phyloP scores from a whole-genome alignment of 306 rosid genomes.

The Carpinus fangiana region DNA sequence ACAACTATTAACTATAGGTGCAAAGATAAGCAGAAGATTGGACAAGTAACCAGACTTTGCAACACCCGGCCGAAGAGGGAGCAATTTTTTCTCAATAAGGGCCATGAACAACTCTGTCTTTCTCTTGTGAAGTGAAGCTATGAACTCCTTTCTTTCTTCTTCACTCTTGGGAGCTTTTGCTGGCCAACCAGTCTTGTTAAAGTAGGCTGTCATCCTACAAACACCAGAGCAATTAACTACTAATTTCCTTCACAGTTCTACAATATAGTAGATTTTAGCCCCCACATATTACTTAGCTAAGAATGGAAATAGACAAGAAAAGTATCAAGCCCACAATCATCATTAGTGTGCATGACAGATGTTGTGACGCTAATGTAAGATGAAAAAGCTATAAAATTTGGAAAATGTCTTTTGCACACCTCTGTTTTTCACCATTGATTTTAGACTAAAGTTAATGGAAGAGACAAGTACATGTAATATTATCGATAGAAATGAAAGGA shows the following conservation, averaged over 20 bases:
- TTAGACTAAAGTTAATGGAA: too few relatives aligned
- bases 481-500: background rate
- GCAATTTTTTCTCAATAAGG: slow-evolving; percentile 85
- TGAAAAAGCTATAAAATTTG: background rate
- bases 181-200: slow-evolving; percentile 92
- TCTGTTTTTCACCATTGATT: background rate
- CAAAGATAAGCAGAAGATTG: slow-evolving; percentile 29
- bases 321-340: background rate
- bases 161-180: slow-evolving; percentile 71
- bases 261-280: slow-evolving; percentile 2
- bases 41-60: slow-evolving; percentile 75
- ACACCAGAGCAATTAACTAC: slow-evolving; percentile 14
- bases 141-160: slow-evolving; percentile 75
- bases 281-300: background rate
- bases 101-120: slow-evolving; percentile 93
- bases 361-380: slow-evolving; percentile 1
- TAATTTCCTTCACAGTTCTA: slow-evolving; percentile 20
- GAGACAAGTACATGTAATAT: background rate
- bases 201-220: slow-evolving; percentile 91
- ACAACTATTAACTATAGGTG: background rate
- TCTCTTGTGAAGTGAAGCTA: slow-evolving; percentile 92
- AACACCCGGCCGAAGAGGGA: slow-evolving; percentile 98
- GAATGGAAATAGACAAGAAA: background rate
- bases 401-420: background rate
- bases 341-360: background rate